phyloP scores from a whole-genome alignment of 352 stramenopile genomes.

The Pythium aristosporum region DNA sequence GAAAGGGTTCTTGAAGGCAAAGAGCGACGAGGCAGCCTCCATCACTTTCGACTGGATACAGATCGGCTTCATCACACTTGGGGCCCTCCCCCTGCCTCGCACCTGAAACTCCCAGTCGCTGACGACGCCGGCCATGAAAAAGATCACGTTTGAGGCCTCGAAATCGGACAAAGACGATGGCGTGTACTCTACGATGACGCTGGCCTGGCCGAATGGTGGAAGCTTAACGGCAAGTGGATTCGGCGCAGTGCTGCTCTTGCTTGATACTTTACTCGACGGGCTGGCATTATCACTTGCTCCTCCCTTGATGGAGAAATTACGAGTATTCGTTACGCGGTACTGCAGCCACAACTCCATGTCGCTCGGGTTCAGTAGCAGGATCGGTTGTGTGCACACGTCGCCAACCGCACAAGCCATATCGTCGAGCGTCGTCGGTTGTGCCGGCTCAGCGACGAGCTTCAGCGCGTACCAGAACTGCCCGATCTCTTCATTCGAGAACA shows the following conservation, averaged over 20 bases:
- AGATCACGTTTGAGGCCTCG: conserved; percentile 66
- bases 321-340: conserved; percentile 66
- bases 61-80: conserved; percentile 90
- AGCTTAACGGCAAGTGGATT: conserved; percentile 37
- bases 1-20: conserved; percentile 94
- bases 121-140: conserved; percentile 68
- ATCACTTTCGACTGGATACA: conserved; percentile 67
- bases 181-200: conserved; percentile 85
- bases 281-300: background rate
- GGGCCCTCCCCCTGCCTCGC: conserved; percentile 68
- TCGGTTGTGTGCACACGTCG: conserved; percentile 63
- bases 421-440: conserved; percentile 48
- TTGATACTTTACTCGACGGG: conserved; percentile 5
- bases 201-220: conserved; percentile 62
- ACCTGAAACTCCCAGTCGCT: conserved; percentile 91
- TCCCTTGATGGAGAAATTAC: conserved; percentile 89
- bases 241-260: background rate
- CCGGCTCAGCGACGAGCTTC: conserved; percentile 60
- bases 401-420: conserved; percentile 87
- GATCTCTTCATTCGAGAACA: conserved; percentile 89
- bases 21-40: conserved; percentile 81
- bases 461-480: conserved; percentile 95
- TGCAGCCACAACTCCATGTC: conserved; percentile 73
- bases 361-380: conserved; percentile 91
- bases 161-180: conserved; percentile 87